Conservation (phyloP, 2,329 filamentous ascomycete genomes). For the Capronia epimyces region DNA sequence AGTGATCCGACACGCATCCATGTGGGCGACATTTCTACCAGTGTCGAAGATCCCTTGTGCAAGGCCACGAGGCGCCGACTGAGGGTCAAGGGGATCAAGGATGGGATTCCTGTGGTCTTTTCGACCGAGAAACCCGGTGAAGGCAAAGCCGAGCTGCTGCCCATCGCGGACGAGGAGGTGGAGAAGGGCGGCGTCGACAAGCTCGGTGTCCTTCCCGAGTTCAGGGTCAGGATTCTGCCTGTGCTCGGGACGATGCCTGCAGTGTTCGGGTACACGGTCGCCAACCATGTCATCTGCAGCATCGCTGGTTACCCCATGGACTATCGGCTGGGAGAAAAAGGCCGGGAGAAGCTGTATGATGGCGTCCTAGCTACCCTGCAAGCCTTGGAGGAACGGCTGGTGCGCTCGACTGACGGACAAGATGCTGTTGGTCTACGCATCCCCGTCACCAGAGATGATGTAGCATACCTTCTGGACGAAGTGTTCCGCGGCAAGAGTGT, state of each 20-base stretch:
- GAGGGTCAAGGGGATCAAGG: constrained; percentile 68
- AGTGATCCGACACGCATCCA: constrained; percentile 76
- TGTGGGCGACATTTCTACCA: constrained; percentile 84
- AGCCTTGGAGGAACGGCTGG: constrained; percentile 70
- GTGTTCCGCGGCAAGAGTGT: constrained; percentile 77
- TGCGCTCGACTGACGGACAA: constrained; percentile 44
- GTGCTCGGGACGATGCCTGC: constrained; percentile 97
- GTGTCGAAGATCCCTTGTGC: constrained; percentile 82
- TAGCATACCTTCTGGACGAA: constrained; percentile 85
- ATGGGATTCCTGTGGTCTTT: constrained; percentile 85
- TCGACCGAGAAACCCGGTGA: constrained; percentile 85
- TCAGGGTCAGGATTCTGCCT: constrained; percentile 87
- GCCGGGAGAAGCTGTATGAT: constrained; percentile 87
- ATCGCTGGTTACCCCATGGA: constrained; percentile 72
- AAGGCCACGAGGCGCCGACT: constrained; percentile 74
- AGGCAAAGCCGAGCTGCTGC: constrained; percentile 84
- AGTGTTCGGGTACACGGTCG: constrained; percentile 84
- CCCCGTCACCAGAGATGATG: constrained; percentile 70
- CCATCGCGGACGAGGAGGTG: constrained; percentile 82
- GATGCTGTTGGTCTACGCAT: constrained; percentile 68
- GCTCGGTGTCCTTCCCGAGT: constrained; percentile 82
- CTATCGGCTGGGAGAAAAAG: constrained; percentile 75
- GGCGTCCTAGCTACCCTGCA: constrained; percentile 71
- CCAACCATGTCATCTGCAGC: constrained; percentile 85
- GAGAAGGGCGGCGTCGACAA: constrained; percentile 79